Base-by-base conservation (phyloP, 2,329 filamentous ascomycete genomes). In the Hortaea werneckii region DNA sequence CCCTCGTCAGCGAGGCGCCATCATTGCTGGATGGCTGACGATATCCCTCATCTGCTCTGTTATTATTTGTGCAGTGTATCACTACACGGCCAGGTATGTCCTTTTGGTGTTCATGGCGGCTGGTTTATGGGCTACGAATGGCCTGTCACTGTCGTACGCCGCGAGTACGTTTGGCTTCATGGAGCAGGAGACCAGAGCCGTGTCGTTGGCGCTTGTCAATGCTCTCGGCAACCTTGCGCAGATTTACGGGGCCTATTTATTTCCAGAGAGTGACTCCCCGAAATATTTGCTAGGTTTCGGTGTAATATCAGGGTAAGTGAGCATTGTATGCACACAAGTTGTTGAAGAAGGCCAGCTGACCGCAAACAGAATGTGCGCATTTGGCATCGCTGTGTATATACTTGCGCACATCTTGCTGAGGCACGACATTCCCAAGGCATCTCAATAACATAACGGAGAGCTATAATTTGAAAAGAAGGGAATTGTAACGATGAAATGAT, bases 21-120 rank as follows among this genome's bases (percentile, higher is more conserved):
- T 77, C 29, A 71, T 79, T 42, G 65, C 67, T 5, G 54, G 56
- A 34, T 76, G 73, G 73, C 66, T 79, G 50, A 54, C 57, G 1
- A 55, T 67, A 37, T 59, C 65, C 1, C 62, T 67, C 44, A 51
- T 67, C 41, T 67, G 65, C 11, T 62, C 62, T 3, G 63, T 70
- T 48, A 52, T 63, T 43, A 63, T 69, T 9, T 67, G 67, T 49
- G 53, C 54, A 5, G 59, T 77, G 3, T 76, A 76, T 58, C 61
- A 73, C 56, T 74, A 70, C 58, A 73, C 64, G 1, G 75, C 72
- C 1, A 67, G 76, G 5, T 79, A 79, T 50, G 73, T 66, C 0
- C 63, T 79, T 1, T 66, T 79, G 0, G 72, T 78, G 1, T 63
- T 79, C 45, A 76, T 78, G 73, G 74, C 74, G 0, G 69, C 72